These are phyloP conservation scores for Plantago rigida DNA, from an alignment of 305 asterid species.

Conservation along the genomic window DNA sequence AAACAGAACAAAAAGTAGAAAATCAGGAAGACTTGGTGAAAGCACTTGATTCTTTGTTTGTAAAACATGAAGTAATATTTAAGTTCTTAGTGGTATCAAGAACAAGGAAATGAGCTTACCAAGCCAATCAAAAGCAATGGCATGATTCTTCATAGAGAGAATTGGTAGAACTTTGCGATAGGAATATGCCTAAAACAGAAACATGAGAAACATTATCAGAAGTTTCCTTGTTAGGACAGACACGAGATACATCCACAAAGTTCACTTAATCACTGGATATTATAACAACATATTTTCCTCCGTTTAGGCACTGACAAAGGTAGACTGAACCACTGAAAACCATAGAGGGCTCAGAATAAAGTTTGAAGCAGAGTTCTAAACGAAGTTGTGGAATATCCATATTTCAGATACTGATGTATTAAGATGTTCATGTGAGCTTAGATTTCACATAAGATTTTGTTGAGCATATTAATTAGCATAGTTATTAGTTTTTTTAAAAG, in stretches of 20 bases:
- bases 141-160: slow-evolving; percentile 66
- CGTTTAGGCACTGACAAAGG: not conserved
- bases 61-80: not conserved
- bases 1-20: not conserved
- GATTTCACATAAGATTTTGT: not conserved
- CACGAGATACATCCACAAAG: not conserved
- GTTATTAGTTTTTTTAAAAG: too few relatives aligned
- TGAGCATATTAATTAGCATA: not conserved
- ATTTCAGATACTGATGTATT: too few relatives aligned
- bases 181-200: slow-evolving; percentile 64
- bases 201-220: slow-evolving; percentile 16
- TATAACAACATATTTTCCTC: not conserved
- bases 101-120: slow-evolving; percentile 40
- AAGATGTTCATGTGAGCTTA: too few relatives aligned
- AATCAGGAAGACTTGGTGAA: not conserved
- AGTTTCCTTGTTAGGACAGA: not conserved
- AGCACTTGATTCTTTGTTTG: not conserved
- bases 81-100: slow-evolving; percentile 6
- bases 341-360: not conserved
- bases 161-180: slow-evolving; percentile 81
- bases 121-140: slow-evolving; percentile 81
- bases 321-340: not conserved
- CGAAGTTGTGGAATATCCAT: not conserved
- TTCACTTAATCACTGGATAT: not conserved
- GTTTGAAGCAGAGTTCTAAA: not conserved